Base-by-base conservation (phyloP, 805 yeast genomes). In the Kluyveromyces lactis region DNA sequence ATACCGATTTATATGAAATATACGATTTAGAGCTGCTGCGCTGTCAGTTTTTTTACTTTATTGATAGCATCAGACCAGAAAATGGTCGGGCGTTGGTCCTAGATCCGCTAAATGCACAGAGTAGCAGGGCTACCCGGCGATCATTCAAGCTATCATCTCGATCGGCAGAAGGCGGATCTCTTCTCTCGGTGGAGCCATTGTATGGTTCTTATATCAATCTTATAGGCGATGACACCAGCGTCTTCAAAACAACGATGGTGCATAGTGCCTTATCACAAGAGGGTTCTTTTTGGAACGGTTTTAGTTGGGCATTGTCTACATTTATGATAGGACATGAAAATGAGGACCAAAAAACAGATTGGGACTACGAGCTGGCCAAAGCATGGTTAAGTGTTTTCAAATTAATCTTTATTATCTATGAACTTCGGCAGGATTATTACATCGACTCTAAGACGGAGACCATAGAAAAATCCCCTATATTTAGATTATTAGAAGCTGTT, bases 31-130 rank as follows among this genome's bases (percentile, higher is more conserved):
- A 52, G 31, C 44, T 51, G 32, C 47, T 54, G 40, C 52, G 56
- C 43, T 60, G 60, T 49, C 64, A 56, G 39, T 45, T 54, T n/a
- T 51, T 55, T 27, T 31, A 50, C 11, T 50, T 51, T 10, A 40
- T 52, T 2, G 56, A 50, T 29, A 27, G 51, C 4, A 31, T 60
- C 9, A 31, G 39, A 21, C 41, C 45, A 4, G 31, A 24, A 28
- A 39, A 43, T 4, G 33, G 35, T 7, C 28, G 37, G 12, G 34
- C 32, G 3, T 26, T 31, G 8, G 21, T 33, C 6, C 21, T 18
- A 10, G 33, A 30, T 8, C 21, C 18, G 7, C 18, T 13, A 8
- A 13, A 27, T 6, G 13, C 7, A 7, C 16, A 11, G 5, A 27
- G 11, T 21, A 21, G 24, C 9, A 21, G 24, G 6, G 9, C 24